Evolutionary conservation across 176 grass and related monocot genomes (phyloP), one percentile per base, ranked within the genome.

Genomic region (Oryza meyeriana): DNA sequence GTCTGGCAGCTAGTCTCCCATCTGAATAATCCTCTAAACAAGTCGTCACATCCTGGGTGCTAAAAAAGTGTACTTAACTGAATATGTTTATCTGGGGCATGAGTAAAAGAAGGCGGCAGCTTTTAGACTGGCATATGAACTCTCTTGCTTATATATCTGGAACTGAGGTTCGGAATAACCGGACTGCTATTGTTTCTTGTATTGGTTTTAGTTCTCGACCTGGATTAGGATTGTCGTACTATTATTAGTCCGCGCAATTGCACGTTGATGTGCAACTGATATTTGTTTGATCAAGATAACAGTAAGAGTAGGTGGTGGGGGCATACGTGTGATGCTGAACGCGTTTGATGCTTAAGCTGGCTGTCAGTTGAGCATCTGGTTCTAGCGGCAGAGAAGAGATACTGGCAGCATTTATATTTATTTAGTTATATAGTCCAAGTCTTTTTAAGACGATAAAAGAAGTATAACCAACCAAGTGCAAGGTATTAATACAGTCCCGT

Each of bases 1-100:
- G 96, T 55, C 85, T 98, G 92, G 90, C 88, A 47, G 90, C 70
- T 98, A 85, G 81, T 65, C 61, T 24, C 17, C n/a, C 38, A 31
- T 41, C 20, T 10, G 10, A 76, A 61, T 5, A 48, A 28, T 18
- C n/a, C 6, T 31, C 4, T 82, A 17, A 32, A 39, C 66, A 32
- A 61, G 29, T 9, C 20, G 28, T 30, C 33, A 32, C 48, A 59
- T 57, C 20, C 33, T 41, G 59, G 32, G 33, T 20, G 25, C 32
- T 2, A 34, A 27, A 34, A 86, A 45, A 86, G 12, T 81, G 69
- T 68, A 28, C 33, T 38, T 28, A 18, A 84, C 12, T 57, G 62
- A 55, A 66, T 58, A 76, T 76, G 66, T 76, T 38, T 68, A 10
- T 40, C 17, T 38, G 18, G 81, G 18, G 81, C 72, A 68, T 58